Evolutionary conservation across 345 rosid species (phyloP), one percentile per base, ranked within the genome.

Genomic region (Bruguiera parviflora): DNA sequence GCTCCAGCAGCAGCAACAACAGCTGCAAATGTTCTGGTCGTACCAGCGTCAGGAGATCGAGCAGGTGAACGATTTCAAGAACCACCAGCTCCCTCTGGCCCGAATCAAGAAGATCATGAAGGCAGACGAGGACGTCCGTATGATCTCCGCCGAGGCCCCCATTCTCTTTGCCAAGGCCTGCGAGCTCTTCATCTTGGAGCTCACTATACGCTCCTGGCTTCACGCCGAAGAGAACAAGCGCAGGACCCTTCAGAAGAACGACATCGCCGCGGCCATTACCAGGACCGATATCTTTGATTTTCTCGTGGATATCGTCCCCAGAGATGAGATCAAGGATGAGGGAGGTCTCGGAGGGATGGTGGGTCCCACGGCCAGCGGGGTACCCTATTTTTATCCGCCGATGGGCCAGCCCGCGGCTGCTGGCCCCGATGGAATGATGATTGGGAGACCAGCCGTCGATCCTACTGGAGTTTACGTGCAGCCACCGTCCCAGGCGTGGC

Each of bases 71-170:
- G 97, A 94, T 72, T 94, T 94, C 85, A 94, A 91, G 80, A 91
- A 94, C 86, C 98, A 94, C 74, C 98, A 87, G 84, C 87, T 94
- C 51, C 98, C 97, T 22, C 90, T 94, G 37, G 96, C 96, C 9
- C 80, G 98, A 43, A 94, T 91, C 86, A 91, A 91, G 85, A 94
- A 91, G 85, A 94, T 94, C 78, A 94, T 94, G 98, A 94, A 94
- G 77, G 97, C 97, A 21, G 96, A 94, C 67, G 97, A 94, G 74
- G 98, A 94, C 67, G 97, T 91, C 53, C 97, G 97, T 53, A 94
- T 94, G 98, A 94, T 94, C 86, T 89, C 98, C 19, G 96, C 97
- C 24, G 98, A 91, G 77, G 98, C 96, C 5, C 98, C 98, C 47
- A 85, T 92, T 70, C 84, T 92, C 35, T 90, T 92, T 75, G 84